Evolutionary conservation across 1,284 basidiomycete genomes (phyloP).

Genomic region (Phaffia rhodozyma): DNA sequence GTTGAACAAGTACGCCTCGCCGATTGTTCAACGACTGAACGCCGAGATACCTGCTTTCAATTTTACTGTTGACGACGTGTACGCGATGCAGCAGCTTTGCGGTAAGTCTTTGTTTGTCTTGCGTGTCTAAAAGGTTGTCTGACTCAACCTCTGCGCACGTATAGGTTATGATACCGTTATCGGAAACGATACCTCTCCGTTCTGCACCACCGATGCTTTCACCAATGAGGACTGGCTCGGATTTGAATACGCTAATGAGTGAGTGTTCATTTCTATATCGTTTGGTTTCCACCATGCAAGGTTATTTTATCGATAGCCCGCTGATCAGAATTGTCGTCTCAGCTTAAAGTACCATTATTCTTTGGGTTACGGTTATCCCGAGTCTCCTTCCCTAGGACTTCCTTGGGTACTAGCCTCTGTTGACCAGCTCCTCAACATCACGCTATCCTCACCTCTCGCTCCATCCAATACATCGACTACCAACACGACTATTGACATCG

Average conservation of each 20-base stretch:
- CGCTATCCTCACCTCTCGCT: neutral
- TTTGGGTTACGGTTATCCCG: conserved; percentile 23
- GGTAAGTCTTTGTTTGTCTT: conserved; percentile 6
- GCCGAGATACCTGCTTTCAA: conserved; percentile 15
- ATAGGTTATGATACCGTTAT: conserved; percentile 22
- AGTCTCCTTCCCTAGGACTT: conserved; percentile 25
- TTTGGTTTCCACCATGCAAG: neutral
- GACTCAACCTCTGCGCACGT: no score
- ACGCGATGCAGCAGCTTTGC: conserved; percentile 23
- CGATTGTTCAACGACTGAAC: conserved; percentile 18
- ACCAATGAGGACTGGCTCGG: conserved; percentile 18
- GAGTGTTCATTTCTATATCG: neutral
- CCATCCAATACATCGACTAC: neutral
- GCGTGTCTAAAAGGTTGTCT: no score
- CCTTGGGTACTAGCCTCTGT: conserved; percentile 24
- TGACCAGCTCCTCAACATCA: conserved; percentile 16
- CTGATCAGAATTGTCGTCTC: neutral
- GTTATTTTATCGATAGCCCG: no score
- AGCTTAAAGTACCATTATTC: conserved; percentile 22
- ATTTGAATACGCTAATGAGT: conserved; percentile 21
- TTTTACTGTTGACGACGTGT: conserved; percentile 23
- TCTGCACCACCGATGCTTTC: conserved; percentile 20
- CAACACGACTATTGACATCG: neutral
- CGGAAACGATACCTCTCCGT: conserved; percentile 10
- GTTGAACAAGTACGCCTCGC: neutral